Percentiles rank a stretch among this genome's conserved stretches.
These are phyloP conservation scores for Anisogramma anomala DNA, from an alignment of 2,329 filamentous ascomycete species.

Conservation along the genomic window DNA sequence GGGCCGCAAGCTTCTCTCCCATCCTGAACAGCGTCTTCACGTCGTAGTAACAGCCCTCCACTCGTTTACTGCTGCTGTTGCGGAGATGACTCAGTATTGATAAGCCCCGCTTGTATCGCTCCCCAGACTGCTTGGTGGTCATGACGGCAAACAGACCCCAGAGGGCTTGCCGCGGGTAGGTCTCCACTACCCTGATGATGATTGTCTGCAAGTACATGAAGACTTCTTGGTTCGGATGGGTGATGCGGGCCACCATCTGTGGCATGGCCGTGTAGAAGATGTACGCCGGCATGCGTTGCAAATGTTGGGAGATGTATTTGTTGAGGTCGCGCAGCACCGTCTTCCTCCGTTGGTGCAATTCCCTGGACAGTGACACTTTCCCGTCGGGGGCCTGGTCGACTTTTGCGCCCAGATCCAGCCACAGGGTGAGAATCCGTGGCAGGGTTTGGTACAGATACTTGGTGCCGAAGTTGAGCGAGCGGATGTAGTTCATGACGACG, in stretches of 20 bases:
- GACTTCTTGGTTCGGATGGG: conserved; percentile 68
- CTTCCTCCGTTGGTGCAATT: conserved; percentile 44
- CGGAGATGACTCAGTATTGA: conserved; percentile 41
- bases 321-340: conserved; percentile 60
- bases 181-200: conserved; percentile 72
- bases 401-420: conserved; percentile 80
- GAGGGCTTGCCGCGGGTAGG: conserved; percentile 81
- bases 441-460: conserved; percentile 96
- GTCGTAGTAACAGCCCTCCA: conserved; percentile 43
- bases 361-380: conserved; percentile 40
- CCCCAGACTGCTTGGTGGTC: conserved; percentile 60
- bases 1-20: conserved; percentile 73
- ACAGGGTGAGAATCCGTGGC: conserved; percentile 81
- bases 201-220: conserved; percentile 68
- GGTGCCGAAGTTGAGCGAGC: conserved; percentile 75
- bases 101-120: conserved; percentile 46
- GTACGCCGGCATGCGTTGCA: conserved; percentile 59
- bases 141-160: conserved; percentile 86
- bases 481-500: conserved; percentile 86
- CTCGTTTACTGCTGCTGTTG: conserved; percentile 34
- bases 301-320: conserved; percentile 67
- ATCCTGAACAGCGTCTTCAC: conserved; percentile 61
- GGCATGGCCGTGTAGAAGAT: conserved; percentile 75
- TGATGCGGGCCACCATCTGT: conserved; percentile 92
- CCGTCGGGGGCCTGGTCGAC: conserved; percentile 50